Base-by-base conservation (phyloP, 2,329 filamentous ascomycete species). In the Trichophyton benhamiae region DNA sequence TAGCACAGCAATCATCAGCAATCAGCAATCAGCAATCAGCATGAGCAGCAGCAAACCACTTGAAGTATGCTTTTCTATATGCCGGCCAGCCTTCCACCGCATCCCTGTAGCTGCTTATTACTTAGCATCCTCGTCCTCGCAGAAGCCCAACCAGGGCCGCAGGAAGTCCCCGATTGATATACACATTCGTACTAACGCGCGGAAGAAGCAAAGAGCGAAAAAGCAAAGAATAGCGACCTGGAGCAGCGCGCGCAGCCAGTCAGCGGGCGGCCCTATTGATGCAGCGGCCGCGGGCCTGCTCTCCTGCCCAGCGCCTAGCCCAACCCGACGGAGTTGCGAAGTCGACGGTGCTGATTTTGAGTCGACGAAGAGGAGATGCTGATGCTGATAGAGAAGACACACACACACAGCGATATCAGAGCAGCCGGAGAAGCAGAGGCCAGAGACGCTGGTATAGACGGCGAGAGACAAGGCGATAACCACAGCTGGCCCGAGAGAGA, bases 161-260 rank as follows among this genome's bases (percentile, higher is more conserved):
- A 36, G 27, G 30, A 55, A 55, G 52, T 55, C 52, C 52, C 52
- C 52, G 52, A 55, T 55, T 55, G 52, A 55, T 33, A 55, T 55
- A 55, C 52, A 55, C 52, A 55, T 55, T 55, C 13, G 52, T 55
- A 55, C 52, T 55, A 55, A 55, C 52, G 52, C 49, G n/a, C 20
- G 52, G n/a, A 27, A 55, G 52, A 36, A 33, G 52, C 20, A 55
- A 30, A 33, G 33, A 36, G 22, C 9, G 46, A 22, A 52, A 52
- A 52, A 20, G 17, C 15, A 17, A 44, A n/a, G 41, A 44, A 44
- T 4, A 44, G 46, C 17, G 41, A 44, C 41, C 41, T 44, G 20
- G 15, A n/a, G 41, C 22, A 38, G 33, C 33, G 33, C 33, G 33
- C 33, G 33, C 49, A 53, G 49, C 52, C 52, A 55, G 4, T 55